These are phyloP conservation scores for Penicillium griseofulvum DNA, from an alignment of 2,329 filamentous ascomycete species.

Conservation along the genomic window DNA sequence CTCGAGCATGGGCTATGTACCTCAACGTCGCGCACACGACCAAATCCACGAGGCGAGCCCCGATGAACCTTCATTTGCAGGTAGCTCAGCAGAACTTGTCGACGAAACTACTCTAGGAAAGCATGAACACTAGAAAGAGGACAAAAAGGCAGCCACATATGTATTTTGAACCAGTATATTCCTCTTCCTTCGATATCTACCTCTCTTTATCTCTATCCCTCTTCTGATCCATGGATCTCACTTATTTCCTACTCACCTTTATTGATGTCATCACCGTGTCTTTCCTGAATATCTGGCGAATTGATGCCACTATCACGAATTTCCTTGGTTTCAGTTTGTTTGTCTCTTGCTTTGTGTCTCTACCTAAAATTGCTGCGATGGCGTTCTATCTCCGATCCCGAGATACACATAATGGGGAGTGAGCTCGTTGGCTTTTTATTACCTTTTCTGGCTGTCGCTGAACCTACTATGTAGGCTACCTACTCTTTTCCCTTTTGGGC, in stretches of 20 bases:
- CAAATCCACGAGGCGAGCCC: slow-evolving; percentile 46
- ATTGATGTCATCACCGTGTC: slow-evolving; percentile 1
- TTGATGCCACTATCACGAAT: slow-evolving; percentile 22
- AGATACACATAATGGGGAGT: slow-evolving; percentile 9
- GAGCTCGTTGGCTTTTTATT: neutral
- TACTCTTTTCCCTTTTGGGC: neutral
- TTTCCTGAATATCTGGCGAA: slow-evolving; percentile 7
- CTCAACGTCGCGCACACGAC: slow-evolving; percentile 49
- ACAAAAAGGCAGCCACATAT: neutral
- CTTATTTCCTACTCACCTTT: neutral
- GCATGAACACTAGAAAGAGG: slow-evolving; percentile 8
- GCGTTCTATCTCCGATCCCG: slow-evolving; percentile 5
- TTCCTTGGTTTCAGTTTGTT: slow-evolving; percentile 12
- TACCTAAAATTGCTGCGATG: slow-evolving; percentile 11
- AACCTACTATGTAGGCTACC: neutral
- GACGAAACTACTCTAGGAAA: slow-evolving; percentile 29
- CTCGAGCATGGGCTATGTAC: slow-evolving; percentile 51
- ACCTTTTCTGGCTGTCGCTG: neutral
- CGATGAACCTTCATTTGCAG: slow-evolving; percentile 38
- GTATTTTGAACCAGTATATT: slow-evolving; percentile 4
- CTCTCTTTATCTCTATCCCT: neutral
- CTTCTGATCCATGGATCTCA: neutral
- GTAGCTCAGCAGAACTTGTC: slow-evolving; percentile 47
- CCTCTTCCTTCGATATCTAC: slow-evolving; percentile 5
- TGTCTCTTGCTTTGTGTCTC: neutral